Percentiles rank a stretch among this genome's conserved stretches.
Evolutionary conservation across 2,329 filamentous ascomycete species (phyloP).

Genomic region (Apiospora hydei): DNA sequence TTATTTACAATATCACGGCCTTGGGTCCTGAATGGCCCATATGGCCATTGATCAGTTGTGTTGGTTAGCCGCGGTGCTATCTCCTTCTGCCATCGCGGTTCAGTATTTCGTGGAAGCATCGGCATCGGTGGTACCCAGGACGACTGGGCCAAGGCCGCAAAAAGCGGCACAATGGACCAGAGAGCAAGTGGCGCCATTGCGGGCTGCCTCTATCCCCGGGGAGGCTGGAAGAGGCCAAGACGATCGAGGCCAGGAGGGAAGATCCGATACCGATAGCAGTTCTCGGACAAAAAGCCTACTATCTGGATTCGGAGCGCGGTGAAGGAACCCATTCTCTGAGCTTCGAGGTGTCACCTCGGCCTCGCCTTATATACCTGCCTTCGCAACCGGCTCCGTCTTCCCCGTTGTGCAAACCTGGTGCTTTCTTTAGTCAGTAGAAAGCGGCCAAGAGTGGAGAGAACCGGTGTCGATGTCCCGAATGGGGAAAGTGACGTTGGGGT

Average conservation of each 20-base stretch:
- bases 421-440: not conserved
- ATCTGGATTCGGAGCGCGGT: slow-evolving; percentile 2
- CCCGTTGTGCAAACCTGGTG: not conserved
- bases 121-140: slow-evolving; percentile 31
- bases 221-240: slow-evolving; percentile 21
- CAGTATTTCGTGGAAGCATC: slow-evolving; percentile 25
- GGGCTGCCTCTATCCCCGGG: slow-evolving; percentile 31
- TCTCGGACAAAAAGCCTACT: not conserved
- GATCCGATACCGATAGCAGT: not conserved
- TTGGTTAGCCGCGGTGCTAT: slow-evolving; percentile 30
- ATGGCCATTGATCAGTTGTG: slow-evolving; percentile 42
- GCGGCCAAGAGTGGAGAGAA: slow-evolving; percentile 19
- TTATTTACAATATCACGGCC: slow-evolving; percentile 48
- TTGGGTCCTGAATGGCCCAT: slow-evolving; percentile 47
- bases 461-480: slow-evolving; percentile 13
- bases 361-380: slow-evolving; percentile 17
- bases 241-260: not conserved
- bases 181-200: slow-evolving; percentile 17
- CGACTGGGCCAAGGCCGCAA: slow-evolving; percentile 30
- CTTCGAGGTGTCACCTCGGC: not conserved
- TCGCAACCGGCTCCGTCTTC: slow-evolving; percentile 19
- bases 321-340: not conserved
- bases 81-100: slow-evolving; percentile 27
- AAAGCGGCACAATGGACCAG: slow-evolving; percentile 29
- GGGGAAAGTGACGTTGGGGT: slow-evolving; percentile 22